These are phyloP conservation scores for Cladochytrium replicatum DNA, from an alignment of 192 early-diverging fungal genomes.

Conservation along the genomic window DNA sequence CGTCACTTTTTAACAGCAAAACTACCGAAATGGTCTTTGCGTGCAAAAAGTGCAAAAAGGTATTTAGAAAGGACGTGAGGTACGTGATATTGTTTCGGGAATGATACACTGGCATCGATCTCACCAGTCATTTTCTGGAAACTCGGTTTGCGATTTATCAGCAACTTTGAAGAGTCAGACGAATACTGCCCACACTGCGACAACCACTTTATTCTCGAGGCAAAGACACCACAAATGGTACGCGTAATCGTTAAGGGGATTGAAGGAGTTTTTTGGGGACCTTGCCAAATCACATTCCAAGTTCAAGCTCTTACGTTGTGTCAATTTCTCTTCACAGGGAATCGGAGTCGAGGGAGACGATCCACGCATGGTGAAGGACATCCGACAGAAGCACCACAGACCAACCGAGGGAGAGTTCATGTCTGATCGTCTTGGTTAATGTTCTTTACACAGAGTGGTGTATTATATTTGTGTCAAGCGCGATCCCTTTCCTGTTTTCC, in stretches of 20 bases:
- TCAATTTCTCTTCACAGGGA: constrained; percentile 20
- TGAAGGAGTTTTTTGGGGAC: too few species aligned
- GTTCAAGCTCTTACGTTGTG: not conserved
- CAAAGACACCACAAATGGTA: constrained; percentile 74
- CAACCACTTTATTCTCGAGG: constrained; percentile 92
- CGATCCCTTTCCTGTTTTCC: too few species aligned
- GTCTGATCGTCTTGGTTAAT: constrained; percentile 35
- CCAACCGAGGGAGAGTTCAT: constrained; percentile 31
- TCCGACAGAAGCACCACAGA: constrained; percentile 27
- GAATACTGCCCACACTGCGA: constrained; percentile 98
- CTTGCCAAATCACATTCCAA: too few species aligned
- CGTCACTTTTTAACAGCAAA: constrained; percentile 33
- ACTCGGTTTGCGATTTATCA: constrained; percentile 10
- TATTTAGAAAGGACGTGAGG: constrained; percentile 84
- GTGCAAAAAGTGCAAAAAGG: constrained; percentile 98
- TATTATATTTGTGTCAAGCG: too few species aligned
- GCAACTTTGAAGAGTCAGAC: constrained; percentile 86
- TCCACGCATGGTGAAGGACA: constrained; percentile 51
- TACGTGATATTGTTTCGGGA: constrained; percentile 16
- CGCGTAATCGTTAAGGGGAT: not conserved
- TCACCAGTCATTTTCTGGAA: not conserved
- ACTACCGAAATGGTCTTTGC: constrained; percentile 87
- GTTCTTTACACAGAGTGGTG: too few species aligned
- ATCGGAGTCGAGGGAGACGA: constrained; percentile 92
- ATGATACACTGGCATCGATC: not conserved